phyloP scores from a whole-genome alignment of 116 monocot genomes.

The Zostera marina region DNA sequence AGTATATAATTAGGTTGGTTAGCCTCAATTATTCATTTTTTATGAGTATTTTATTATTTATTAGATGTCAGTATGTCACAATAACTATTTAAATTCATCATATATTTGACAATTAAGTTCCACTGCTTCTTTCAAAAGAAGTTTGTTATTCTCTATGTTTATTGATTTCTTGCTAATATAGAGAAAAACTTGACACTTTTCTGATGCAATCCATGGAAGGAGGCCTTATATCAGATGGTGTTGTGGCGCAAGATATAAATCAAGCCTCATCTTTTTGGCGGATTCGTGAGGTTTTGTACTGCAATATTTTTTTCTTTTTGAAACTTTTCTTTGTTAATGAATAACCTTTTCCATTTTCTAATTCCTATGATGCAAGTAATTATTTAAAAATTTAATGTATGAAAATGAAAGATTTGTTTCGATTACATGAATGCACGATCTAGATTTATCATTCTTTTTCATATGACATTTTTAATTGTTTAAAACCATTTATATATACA shows the following conservation, averaged over 20 bases:
- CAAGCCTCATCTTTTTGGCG: constrained; percentile 86
- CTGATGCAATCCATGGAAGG: constrained; percentile 54
- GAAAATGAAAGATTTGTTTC: too few species aligned
- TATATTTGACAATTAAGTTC: neutral
- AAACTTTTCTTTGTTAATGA: neutral
- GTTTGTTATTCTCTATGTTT: neutral
- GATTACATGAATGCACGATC: too few species aligned
- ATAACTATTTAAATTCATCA: too few species aligned
- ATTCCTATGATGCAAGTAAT: neutral
- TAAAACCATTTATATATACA: too few species aligned
- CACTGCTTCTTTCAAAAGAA: constrained; percentile 1
- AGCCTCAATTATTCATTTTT: too few species aligned
- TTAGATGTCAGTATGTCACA: too few species aligned
- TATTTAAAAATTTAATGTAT: too few species aligned
- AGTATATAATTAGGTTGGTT: too few species aligned
- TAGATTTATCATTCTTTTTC: too few species aligned
- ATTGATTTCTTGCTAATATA: constrained; percentile 10
- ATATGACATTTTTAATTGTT: too few species aligned
- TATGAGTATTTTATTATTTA: too few species aligned
- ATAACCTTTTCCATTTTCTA: neutral
- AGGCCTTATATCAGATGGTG: constrained; percentile 71
- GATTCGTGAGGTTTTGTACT: constrained; percentile 62
- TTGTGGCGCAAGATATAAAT: constrained; percentile 84
- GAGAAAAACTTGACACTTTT: constrained; percentile 79
- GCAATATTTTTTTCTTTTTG: neutral